These are phyloP conservation scores for Aspergillus sp. DNA, from an alignment of 2,329 filamentous ascomycete genomes.

Conservation along the genomic window DNA sequence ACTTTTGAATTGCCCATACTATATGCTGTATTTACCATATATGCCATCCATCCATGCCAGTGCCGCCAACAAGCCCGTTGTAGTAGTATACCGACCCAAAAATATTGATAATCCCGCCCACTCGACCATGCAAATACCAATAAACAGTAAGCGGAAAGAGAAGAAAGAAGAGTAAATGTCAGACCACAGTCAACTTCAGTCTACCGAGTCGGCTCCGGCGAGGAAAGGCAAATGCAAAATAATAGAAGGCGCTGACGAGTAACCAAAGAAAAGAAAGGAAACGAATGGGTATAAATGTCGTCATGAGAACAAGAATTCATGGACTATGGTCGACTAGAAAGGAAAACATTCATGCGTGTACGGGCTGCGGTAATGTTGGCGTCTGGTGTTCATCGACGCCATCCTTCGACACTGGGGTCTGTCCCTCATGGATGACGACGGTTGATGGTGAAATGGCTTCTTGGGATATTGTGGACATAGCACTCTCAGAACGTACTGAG, in stretches of 20 bases:
- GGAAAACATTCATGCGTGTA: slow-evolving; percentile 24
- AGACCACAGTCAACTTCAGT: neutral
- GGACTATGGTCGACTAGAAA: slow-evolving; percentile 3
- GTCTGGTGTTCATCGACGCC: slow-evolving; percentile 16
- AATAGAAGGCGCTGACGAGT: slow-evolving; percentile 7
- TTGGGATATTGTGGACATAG: slow-evolving; percentile 9
- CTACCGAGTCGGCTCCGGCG: slow-evolving; percentile 2
- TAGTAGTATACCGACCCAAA: neutral
- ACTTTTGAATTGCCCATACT: slow-evolving; percentile 11
- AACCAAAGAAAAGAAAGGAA: slow-evolving; percentile 11
- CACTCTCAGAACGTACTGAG: slow-evolving; percentile 7
- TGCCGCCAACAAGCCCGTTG: neutral
- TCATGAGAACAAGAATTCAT: slow-evolving; percentile 8
- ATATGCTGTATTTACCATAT: slow-evolving; percentile 10
- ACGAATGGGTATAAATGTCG: slow-evolving; percentile 13
- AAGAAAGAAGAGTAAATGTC: neutral
- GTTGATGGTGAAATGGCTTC: slow-evolving; percentile 1
- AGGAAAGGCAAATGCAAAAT: neutral
- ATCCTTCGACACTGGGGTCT: slow-evolving; percentile 3
- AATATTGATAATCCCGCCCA: slow-evolving; percentile 5
- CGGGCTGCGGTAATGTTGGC: slow-evolving; percentile 24
- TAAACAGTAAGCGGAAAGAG: neutral
- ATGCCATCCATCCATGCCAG: slow-evolving; percentile 1
- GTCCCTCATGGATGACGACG: slow-evolving; percentile 7
- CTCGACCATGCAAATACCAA: neutral